Evolutionary conservation across 228 moss, liverwort and hornwort genomes (phyloP), one percentile per base, ranked within the genome.

Genomic region (Sphagnum fallax): DNA sequence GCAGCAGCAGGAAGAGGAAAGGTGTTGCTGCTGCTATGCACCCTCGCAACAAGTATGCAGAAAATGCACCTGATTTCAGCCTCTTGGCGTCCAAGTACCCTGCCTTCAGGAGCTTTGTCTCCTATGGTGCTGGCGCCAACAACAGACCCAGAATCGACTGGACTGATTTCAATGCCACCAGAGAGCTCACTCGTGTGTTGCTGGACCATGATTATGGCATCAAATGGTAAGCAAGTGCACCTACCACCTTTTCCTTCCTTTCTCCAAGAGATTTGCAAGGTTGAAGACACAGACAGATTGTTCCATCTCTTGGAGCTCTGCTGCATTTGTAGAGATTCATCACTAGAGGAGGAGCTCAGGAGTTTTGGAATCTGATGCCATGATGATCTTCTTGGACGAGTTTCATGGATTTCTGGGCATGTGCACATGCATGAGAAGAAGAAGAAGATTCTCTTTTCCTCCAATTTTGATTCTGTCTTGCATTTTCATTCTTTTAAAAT

Each of bases 91-190:
- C 74, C 4, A 66, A 87, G 60, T 90, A 94, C 75, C 94, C 92
- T 16, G 81, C 87, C 13, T 94, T 98, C 68, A 73, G 75, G 6
- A 65, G 83, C 16, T 88, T 81, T 69, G 94, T 98, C 63, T 75
- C 72, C 4, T 87, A 79, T 52, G 78, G 75, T 8, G 1, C 55
- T 55, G 32, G 32, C 32, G 62, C 73, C 6, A 84, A 89, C 69
- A 87, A 86, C 70, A 85, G 72, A 52, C 79, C 98, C 53, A 85
- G 88, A 79, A 90, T 98, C 64, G 89, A 98, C 70, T 98, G 98
- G 98, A 92, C 92, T 9, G 88, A 98, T 75, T 98, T 94, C 70
- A 92, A 90, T 62, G 94, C 98, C 58, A 98, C 94, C 11, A 87
- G 98, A 67, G 92, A 94, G 76, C 78, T 98, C 62, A 94, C 98